phyloP scores from a whole-genome alignment of 495 filamentous ascomycete species.

The Penicillium atrosanguineum region DNA sequence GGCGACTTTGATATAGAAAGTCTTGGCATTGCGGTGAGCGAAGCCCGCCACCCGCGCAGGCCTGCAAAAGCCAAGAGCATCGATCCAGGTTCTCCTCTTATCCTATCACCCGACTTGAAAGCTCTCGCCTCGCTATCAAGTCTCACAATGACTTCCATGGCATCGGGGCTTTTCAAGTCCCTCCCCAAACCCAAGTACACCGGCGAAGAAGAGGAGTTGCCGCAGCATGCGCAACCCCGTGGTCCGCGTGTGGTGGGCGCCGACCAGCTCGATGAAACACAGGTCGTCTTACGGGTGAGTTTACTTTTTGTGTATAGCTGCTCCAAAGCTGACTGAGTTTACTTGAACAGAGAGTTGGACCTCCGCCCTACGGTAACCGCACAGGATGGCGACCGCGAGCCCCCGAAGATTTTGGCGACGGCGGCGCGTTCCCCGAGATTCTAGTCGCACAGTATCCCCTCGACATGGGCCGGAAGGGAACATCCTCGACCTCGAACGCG shows the following conservation, averaged over 20 bases:
- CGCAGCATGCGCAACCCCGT: constrained; percentile 67
- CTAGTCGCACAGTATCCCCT: constrained; percentile 92
- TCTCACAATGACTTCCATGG: constrained; percentile 63
- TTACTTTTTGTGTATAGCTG: not conserved
- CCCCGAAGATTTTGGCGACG: constrained; percentile 91
- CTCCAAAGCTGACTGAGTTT: not conserved
- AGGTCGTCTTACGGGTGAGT: constrained; percentile 77
- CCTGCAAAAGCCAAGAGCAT: constrained; percentile 24
- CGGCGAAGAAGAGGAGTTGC: constrained; percentile 79
- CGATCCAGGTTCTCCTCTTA: constrained; percentile 9
- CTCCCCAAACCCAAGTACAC: constrained; percentile 89
- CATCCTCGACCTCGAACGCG: constrained; percentile 73
- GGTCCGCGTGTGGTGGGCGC: constrained; percentile 77
- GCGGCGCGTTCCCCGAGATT: constrained; percentile 94
- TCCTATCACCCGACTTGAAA: constrained; percentile 17
- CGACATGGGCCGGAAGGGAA: constrained; percentile 82
- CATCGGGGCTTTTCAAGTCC: constrained; percentile 73
- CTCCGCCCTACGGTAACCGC: constrained; percentile 82
- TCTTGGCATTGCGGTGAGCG: constrained; percentile 19
- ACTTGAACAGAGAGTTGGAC: constrained; percentile 64
- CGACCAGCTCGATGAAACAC: constrained; percentile 76
- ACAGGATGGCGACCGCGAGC: constrained; percentile 82
- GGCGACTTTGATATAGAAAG: constrained; percentile 1
- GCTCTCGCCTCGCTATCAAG: constrained; percentile 13
- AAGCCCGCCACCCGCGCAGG: constrained; percentile 20